Percentiles rank a stretch among this genome's conserved stretches.
These are phyloP conservation scores for Microascus cirrosus DNA, from an alignment of 2,329 filamentous ascomycete genomes.

Conservation along the genomic window DNA sequence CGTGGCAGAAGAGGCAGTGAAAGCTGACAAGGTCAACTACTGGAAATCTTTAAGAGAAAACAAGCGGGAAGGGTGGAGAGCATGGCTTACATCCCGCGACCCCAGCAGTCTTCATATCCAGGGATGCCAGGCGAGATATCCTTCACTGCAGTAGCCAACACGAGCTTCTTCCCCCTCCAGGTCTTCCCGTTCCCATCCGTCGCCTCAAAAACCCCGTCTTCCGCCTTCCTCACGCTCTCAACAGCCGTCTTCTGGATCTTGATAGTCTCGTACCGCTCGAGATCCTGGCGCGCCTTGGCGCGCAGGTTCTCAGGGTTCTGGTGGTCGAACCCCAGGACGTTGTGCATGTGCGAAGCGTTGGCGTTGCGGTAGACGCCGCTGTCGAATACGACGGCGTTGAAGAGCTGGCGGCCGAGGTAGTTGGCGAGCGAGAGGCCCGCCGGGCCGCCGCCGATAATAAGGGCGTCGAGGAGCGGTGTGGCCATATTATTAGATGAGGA, in stretches of 20 bases:
- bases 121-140: slow-evolving; percentile 38
- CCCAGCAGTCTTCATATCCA: slow-evolving; percentile 46
- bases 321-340: slow-evolving; percentile 26
- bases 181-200: slow-evolving; percentile 26
- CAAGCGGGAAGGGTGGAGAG: not conserved
- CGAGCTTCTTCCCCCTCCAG: slow-evolving; percentile 39
- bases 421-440: slow-evolving; percentile 35
- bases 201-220: slow-evolving; percentile 20
- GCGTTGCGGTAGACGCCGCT: slow-evolving; percentile 38
- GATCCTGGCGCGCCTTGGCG: slow-evolving; percentile 19
- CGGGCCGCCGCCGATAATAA: slow-evolving; percentile 42
- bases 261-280: slow-evolving; percentile 22
- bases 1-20: slow-evolving; percentile 50
- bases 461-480: slow-evolving; percentile 28
- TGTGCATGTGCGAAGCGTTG: slow-evolving; percentile 35
- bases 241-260: slow-evolving; percentile 18
- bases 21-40: slow-evolving; percentile 23
- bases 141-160: slow-evolving; percentile 40
- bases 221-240: slow-evolving; percentile 14
- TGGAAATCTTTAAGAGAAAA: not conserved
- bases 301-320: slow-evolving; percentile 21
- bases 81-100: slow-evolving; percentile 30
- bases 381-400: slow-evolving; percentile 36
- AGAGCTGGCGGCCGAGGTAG: slow-evolving; percentile 35
- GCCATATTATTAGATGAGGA: too few relatives aligned